Base-by-base conservation (phyloP, 192 early-diverging fungal genomes). In the Backusella mclennaniae region DNA sequence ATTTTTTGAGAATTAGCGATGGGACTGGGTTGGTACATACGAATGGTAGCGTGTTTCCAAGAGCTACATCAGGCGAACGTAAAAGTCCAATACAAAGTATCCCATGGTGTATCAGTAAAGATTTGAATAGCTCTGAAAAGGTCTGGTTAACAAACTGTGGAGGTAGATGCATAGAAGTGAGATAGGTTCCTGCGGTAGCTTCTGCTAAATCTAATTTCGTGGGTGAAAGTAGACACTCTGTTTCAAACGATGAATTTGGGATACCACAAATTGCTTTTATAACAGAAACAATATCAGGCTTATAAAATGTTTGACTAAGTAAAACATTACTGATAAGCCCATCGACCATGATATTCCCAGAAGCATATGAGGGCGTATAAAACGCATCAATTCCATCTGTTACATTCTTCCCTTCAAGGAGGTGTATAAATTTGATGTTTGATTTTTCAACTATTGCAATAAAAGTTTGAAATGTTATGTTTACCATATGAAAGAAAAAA, bases 1-100 rank as follows among this genome's bases (percentile, higher is more conserved):
- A 81, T 29, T 75, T 74, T 56, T 83, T 86, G 69, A 92, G 56
- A 19, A 90, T 56, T 17, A 91, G 77, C 1, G 81, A 84, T 41
- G 88, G 81, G 21, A 89, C 73, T 9, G 92, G 92, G 71, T 93
- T 93, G 0, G 89, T 89, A 79, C 87, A 89, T 8, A 93, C 89
- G 80, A 89, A 93, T 0, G 92, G 90, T 14, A 87, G 70, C 35
- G 79, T 80, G 79, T 93, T 92, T 12, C 87, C 84, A 31, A 84
- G 68, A 1, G 76, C 80, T 1, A 38, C 31, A 38, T 85, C 84
- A 15, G 84, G 76, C 1, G 79, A 79, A 9, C 86, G 79, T 49
- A 83, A 82, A 4, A 87, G 59, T 0, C 90, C 90, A 59, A 93
- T 73, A 0, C 90, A 83, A 35, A 93, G 49, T 8, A 90, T 82